Evolutionary conservation across 352 stramenopile species (phyloP), one percentile per base, ranked within the genome.

Genomic region (Blastocystis sp.): DNA sequence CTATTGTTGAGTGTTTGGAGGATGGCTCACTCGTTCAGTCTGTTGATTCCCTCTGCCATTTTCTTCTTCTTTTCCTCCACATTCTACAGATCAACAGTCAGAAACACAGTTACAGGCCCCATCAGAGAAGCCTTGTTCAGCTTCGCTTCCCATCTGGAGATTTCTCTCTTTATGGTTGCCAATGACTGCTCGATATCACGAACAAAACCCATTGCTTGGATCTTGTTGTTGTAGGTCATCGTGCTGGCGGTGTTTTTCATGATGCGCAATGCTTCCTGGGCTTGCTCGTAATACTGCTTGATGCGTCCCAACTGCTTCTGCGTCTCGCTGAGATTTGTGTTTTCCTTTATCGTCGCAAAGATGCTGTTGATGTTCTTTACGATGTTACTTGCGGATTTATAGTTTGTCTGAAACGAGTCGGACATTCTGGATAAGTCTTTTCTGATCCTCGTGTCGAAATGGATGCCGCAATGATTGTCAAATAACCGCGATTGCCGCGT

Each of bases 161-260:
- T 81, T 2, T 81, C 69, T 32, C 63, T 81, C 27, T 81, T 81
- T 40, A 81, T 81, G 6, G 48, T 81, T 65, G 69, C 69, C n/a
- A 81, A 44, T 16, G 48, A 64, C 40, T 81, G 69, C 53, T 81
- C 69, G 40, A 81, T 81, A 29, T 81, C 69, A 21, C 69, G 46
- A 48, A 81, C 69, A 65, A 51, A 81, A 18, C 69, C 69, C 69
- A 81, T 81, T 61, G 69, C 69, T 44, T 81, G 69, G 29, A 81
- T 81, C 48, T 81, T 81, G 46, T 64, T 81, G 69, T 81, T 81
- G 69, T 81, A 81, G 34, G n/a, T 81, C 69, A 81, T 81, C 16
- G 40, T 40, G 48, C 69, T 81, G 21, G 69, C 69, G 27, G 69
- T 81, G 69, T 81, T 81, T 63, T 44, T 54, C 69, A 81, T 81